Percentiles rank a stretch among this genome's conserved stretches.
Conservation (phyloP, 2,329 filamentous ascomycete genomes). For the Curvularia sp. region DNA sequence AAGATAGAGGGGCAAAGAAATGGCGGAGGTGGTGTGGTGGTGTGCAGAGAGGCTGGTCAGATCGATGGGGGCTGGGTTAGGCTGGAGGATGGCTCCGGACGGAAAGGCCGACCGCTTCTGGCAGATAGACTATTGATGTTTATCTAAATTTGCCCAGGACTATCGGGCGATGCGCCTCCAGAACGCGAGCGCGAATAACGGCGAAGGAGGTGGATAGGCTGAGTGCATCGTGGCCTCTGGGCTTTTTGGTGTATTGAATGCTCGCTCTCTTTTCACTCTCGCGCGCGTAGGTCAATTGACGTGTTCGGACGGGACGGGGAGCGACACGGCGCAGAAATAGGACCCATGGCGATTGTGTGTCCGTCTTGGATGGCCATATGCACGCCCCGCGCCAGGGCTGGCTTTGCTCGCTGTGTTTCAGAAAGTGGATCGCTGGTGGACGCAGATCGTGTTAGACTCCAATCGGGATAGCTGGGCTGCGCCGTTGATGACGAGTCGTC, state of each 20-base stretch:
- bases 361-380: background rate
- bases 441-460: conserved; percentile 9
- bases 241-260: background rate
- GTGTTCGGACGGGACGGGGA: background rate
- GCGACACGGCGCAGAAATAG: background rate
- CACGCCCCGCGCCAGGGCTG: background rate
- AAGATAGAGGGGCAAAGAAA: background rate
- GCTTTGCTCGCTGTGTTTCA: conserved; percentile 8
- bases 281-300: background rate
- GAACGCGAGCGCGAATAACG: background rate
- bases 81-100: background rate
- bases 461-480: conserved; percentile 11
- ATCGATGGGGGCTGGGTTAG: background rate
- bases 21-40: background rate
- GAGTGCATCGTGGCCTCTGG: background rate
- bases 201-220: background rate
- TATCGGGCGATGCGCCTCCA: background rate
- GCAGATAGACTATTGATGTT: conserved; percentile 13
- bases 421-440: conserved; percentile 1
- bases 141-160: conserved; percentile 9
- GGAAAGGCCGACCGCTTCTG: conserved; percentile 4
- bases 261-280: too few species aligned
- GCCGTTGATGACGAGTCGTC: conserved; percentile 17
- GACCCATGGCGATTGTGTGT: too few species aligned
- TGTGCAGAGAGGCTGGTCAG: background rate